These are phyloP conservation scores for Monosporozyma solicola DNA, from an alignment of 805 yeast species.

Conservation along the genomic window DNA sequence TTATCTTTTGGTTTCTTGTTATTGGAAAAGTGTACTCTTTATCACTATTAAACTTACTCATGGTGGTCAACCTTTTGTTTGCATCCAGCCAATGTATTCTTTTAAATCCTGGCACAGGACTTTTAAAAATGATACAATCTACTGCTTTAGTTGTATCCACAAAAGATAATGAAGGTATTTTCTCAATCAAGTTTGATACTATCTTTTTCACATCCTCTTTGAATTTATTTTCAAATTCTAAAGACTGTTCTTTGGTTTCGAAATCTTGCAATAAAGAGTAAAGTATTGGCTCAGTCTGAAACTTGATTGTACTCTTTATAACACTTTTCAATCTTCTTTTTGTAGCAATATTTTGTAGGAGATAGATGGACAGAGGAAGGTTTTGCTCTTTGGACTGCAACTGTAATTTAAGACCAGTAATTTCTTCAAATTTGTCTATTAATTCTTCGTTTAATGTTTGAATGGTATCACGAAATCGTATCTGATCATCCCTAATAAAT, in stretches of 20 bases:
- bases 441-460: constrained; percentile 16
- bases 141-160: constrained; percentile 13
- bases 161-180: constrained; percentile 18
- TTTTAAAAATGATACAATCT: constrained; percentile 20
- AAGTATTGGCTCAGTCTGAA: constrained; percentile 8
- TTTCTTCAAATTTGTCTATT: constrained; percentile 17
- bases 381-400: constrained; percentile 11
- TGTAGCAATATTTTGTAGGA: constrained; percentile 15
- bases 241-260: constrained; percentile 10
- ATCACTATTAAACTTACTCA: constrained; percentile 20
- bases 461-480: constrained; percentile 13
- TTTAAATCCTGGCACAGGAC: constrained; percentile 26
- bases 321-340: constrained; percentile 12
- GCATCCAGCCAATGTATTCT: constrained; percentile 30
- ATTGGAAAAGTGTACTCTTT: constrained; percentile 17
- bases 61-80: constrained; percentile 15
- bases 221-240: constrained; percentile 13
- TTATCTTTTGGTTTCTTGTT: constrained; percentile 11
- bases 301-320: constrained; percentile 14
- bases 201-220: constrained; percentile 8
- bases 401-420: constrained; percentile 17
- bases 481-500: constrained; percentile 24
- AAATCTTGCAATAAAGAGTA: constrained; percentile 15
- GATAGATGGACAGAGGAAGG: constrained; percentile 20
- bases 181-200: constrained; percentile 11